Conservation (phyloP, 2,329 filamentous ascomycete species). For the Ophiostoma pallidulum region DNA sequence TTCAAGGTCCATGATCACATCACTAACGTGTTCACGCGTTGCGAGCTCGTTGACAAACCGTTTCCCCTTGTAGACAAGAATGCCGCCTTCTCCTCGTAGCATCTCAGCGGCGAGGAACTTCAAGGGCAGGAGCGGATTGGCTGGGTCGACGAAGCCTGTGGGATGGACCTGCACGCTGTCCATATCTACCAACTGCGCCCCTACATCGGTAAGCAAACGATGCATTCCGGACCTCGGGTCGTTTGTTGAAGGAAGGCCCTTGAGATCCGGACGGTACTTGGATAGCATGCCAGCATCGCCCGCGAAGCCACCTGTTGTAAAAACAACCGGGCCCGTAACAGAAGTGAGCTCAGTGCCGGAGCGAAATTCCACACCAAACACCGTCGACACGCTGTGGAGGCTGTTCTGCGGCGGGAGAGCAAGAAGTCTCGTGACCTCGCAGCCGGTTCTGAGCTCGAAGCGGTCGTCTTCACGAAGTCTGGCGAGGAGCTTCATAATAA, state of each 20-base stretch:
- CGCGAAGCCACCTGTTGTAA: conserved; percentile 95
- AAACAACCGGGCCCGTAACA: conserved; percentile 76
- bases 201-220: conserved; percentile 60
- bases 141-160: conserved; percentile 93
- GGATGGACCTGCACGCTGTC: conserved; percentile 99
- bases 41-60: conserved; percentile 97
- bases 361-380: conserved; percentile 84
- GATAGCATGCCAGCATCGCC: conserved; percentile 94
- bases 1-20: conserved; percentile 57
- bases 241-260: conserved; percentile 87
- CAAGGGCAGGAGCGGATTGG: conserved; percentile 92
- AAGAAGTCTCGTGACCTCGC: conserved; percentile 44
- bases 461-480: conserved; percentile 33
- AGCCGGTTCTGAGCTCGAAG: conserved; percentile 43
- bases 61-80: conserved; percentile 82
- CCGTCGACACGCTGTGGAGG: conserved; percentile 15
- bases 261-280: conserved; percentile 90
- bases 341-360: conserved; percentile 61
- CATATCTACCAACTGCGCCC: conserved; percentile 97
- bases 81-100: conserved; percentile 94
- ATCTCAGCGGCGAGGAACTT: conserved; percentile 98
- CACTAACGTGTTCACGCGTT: conserved; percentile 98
- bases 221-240: conserved; percentile 53
- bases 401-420: conserved; percentile 15
- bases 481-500: conserved; percentile 74